Percentiles rank a stretch among this genome's conserved stretches.
Conservation (phyloP, 2,329 filamentous ascomycete species). For the Massarina eburnea region DNA sequence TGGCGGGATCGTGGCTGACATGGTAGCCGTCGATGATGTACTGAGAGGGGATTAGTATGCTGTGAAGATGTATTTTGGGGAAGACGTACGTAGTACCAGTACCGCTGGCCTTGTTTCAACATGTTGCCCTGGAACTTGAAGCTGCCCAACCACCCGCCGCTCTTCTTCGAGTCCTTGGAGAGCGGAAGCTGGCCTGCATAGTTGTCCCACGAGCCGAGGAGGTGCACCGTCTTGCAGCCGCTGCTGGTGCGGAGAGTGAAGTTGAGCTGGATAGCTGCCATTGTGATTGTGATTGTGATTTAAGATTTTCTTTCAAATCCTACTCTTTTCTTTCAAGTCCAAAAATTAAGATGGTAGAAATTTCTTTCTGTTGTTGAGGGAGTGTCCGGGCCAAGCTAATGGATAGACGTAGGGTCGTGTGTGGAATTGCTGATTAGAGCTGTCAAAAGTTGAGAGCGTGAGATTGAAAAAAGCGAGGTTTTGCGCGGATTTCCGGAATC, state of each 20-base stretch:
- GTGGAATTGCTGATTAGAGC: conserved; percentile 36
- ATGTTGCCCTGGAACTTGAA: conserved; percentile 92
- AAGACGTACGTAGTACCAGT: conserved; percentile 90
- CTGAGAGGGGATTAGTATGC: conserved; percentile 21
- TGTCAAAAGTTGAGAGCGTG: conserved; percentile 26
- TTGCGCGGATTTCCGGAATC: conserved; percentile 26
- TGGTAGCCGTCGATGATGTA: conserved; percentile 99
- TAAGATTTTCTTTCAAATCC: conserved; percentile 20
- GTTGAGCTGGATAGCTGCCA: conserved; percentile 90
- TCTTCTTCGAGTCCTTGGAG: conserved; percentile 86
- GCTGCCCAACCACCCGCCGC: conserved; percentile 90
- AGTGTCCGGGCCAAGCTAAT: conserved; percentile 39
- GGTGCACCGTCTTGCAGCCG: conserved; percentile 95
- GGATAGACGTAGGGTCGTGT: conserved; percentile 32
- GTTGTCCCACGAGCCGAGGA: conserved; percentile 98
- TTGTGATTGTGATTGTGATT: conserved; percentile 47
- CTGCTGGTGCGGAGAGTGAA: conserved; percentile 95
- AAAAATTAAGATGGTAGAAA: neutral
- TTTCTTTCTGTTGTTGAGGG: neutral
- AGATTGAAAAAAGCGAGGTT: conserved; percentile 28
- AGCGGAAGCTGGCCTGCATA: conserved; percentile 94
- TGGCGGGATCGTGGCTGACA: conserved; percentile 91
- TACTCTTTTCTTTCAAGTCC: conserved; percentile 12
- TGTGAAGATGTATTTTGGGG: neutral
- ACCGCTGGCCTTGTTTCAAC: conserved; percentile 84